Evolutionary conservation across 75 land plant species (phyloP).

Genomic region (Pinus taeda): DNA sequence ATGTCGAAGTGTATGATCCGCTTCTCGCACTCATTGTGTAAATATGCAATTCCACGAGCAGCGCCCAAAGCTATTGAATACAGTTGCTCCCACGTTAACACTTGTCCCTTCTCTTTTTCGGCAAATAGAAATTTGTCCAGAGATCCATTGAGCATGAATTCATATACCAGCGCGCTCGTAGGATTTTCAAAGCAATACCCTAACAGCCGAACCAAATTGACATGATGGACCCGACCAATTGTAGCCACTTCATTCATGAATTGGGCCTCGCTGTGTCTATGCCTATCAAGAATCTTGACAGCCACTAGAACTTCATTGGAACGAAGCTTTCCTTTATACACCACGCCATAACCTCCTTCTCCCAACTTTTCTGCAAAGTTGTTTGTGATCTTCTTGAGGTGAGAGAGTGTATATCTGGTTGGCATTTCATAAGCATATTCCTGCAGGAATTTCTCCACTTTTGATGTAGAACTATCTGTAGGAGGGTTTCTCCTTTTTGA

Average conservation of each 20-base stretch:
- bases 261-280: too few species aligned
- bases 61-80: conserved; percentile 5
- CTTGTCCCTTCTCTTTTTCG: not conserved
- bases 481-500: not conserved
- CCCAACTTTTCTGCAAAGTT: conserved; percentile 13
- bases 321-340: conserved; percentile 11
- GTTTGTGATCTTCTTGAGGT: conserved; percentile 9
- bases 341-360: conserved; percentile 13
- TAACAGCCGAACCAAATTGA: not conserved
- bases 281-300: too few species aligned
- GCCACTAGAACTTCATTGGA: not conserved
- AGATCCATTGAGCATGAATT: conserved; percentile 4
- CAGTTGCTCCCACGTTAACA: not conserved
- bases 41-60: conserved; percentile 6
- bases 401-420: not conserved
- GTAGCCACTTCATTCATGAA: conserved; percentile 19
- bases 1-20: conserved; percentile 12
- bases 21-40: not conserved
- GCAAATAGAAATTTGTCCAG: not conserved
- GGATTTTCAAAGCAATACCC: not conserved
- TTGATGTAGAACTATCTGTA: not conserved
- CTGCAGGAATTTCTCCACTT: not conserved
- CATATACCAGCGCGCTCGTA: not conserved
- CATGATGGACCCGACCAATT: conserved; percentile 6
- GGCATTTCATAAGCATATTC: not conserved